phyloP scores from a whole-genome alignment of 2,329 filamentous ascomycete genomes.

The Hawksworthiomyces lignivorus region DNA sequence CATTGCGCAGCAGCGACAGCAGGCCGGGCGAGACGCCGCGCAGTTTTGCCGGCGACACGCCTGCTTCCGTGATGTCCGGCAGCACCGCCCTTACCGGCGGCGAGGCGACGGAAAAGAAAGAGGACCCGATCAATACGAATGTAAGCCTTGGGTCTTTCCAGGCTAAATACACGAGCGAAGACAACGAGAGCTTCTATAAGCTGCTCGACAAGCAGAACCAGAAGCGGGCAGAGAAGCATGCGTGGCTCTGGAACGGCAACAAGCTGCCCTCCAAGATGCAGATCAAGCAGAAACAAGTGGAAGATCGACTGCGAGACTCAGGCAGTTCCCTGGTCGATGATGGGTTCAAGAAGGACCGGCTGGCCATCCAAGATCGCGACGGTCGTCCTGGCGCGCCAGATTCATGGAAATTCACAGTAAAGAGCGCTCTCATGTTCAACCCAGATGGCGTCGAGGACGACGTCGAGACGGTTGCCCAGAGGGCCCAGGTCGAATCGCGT shows the following conservation, averaged over 20 bases:
- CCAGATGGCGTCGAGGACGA: conserved; percentile 58
- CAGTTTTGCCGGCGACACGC: conserved; percentile 66
- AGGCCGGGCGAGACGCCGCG: conserved; percentile 47
- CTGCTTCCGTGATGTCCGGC: conserved; percentile 42
- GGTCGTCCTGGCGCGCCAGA: conserved; percentile 70
- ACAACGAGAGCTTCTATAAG: conserved; percentile 94
- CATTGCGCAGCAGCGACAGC: conserved; percentile 13
- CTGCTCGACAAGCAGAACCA: conserved; percentile 85
- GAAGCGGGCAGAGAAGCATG: conserved; percentile 74
- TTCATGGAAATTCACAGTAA: conserved; percentile 64
- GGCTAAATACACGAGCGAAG: conserved; percentile 89
- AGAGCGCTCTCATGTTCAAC: conserved; percentile 82
- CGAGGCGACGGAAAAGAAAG: conserved; percentile 26
- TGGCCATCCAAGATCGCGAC: conserved; percentile 54
- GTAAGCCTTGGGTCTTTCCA: conserved; percentile 84
- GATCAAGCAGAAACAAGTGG: conserved; percentile 57
- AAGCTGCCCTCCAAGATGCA: conserved; percentile 77
- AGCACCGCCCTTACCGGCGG: background rate
- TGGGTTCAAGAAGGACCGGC: conserved; percentile 47
- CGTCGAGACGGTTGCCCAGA: conserved; percentile 56
- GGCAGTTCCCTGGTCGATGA: conserved; percentile 41
- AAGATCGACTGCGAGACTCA: conserved; percentile 42
- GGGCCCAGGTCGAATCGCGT: conserved; percentile 60
- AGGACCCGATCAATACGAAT: conserved; percentile 62
- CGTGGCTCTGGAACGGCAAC: conserved; percentile 84